phyloP scores from a whole-genome alignment of 1,284 basidiomycete genomes.

The Spongiforma sp. region DNA sequence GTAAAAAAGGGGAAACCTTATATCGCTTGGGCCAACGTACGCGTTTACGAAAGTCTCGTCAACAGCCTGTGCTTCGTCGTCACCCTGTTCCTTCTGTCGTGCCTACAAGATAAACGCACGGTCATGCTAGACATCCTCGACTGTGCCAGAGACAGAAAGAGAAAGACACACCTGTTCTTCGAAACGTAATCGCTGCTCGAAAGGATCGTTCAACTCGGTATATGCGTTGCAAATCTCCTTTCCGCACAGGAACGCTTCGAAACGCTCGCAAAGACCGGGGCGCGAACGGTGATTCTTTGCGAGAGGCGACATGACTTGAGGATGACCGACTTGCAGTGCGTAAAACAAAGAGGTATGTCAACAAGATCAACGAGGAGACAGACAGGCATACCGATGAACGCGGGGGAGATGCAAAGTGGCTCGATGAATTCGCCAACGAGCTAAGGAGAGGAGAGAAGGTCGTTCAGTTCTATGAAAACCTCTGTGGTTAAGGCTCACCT shows the following conservation, averaged over 20 bases:
- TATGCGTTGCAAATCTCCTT: conserved; percentile 99
- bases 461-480: neutral
- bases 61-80: conserved; percentile 97
- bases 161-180: conserved; percentile 78
- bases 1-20: no score
- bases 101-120: conserved; percentile 56
- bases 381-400: conserved; percentile 83
- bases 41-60: conserved; percentile 95
- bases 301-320: conserved; percentile 99
- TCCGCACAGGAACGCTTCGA: conserved; percentile 98
- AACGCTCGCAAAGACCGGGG: conserved; percentile 96
- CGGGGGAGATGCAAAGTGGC: conserved; percentile 93
- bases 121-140: no score
- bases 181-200: conserved; percentile 95
- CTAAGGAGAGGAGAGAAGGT: conserved; percentile 41
- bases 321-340: conserved; percentile 81
- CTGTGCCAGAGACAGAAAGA: no score
- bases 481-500: conserved; percentile 59
- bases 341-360: neutral
- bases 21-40: no score
- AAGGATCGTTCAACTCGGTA: conserved; percentile 98
- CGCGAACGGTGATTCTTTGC: conserved; percentile 96
- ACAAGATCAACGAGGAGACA: neutral
- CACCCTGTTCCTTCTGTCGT: conserved; percentile 94
- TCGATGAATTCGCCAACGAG: conserved; percentile 99